Evolutionary conservation across 2,329 filamentous ascomycete species (phyloP).

Genomic region (Aspergillus nomiae): DNA sequence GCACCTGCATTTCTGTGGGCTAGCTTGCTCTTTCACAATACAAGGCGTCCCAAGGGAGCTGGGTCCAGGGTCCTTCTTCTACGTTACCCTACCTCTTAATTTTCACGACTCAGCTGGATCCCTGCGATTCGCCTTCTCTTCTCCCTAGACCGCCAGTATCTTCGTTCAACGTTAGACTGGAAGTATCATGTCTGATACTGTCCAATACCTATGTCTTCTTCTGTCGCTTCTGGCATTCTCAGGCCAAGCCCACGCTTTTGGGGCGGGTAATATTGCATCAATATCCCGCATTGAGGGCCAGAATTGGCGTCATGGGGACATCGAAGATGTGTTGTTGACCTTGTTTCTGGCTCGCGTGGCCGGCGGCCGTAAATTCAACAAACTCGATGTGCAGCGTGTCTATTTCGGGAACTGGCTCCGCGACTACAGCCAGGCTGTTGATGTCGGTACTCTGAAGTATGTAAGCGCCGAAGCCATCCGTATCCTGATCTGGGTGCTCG

Average conservation of each 20-base stretch:
- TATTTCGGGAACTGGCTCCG: slow-evolving; percentile 97
- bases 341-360: slow-evolving; percentile 66
- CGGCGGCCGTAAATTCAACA: slow-evolving; percentile 80
- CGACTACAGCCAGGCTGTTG: slow-evolving; percentile 92
- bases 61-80: too few relatives aligned
- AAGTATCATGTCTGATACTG: slow-evolving; percentile 21
- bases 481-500: slow-evolving; percentile 82
- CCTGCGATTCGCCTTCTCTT: background rate
- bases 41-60: too few relatives aligned
- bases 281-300: slow-evolving; percentile 79
- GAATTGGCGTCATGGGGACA: slow-evolving; percentile 90
- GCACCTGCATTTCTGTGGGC: background rate
- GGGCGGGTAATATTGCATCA: slow-evolving; percentile 84
- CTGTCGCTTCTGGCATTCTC: slow-evolving; percentile 67
- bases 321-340: slow-evolving; percentile 84
- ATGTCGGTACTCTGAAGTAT: slow-evolving; percentile 87
- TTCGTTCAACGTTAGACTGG: background rate
- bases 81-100: background rate
- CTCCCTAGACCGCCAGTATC: background rate
- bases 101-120: background rate
- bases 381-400: slow-evolving; percentile 82
- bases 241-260: slow-evolving; percentile 73
- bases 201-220: slow-evolving; percentile 35
- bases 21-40: background rate
- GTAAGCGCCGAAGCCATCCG: slow-evolving; percentile 90